Evolutionary conservation across 257 asterid genomes (phyloP), one percentile per base, ranked within the genome.

Genomic region (Linderniella brevidens): DNA sequence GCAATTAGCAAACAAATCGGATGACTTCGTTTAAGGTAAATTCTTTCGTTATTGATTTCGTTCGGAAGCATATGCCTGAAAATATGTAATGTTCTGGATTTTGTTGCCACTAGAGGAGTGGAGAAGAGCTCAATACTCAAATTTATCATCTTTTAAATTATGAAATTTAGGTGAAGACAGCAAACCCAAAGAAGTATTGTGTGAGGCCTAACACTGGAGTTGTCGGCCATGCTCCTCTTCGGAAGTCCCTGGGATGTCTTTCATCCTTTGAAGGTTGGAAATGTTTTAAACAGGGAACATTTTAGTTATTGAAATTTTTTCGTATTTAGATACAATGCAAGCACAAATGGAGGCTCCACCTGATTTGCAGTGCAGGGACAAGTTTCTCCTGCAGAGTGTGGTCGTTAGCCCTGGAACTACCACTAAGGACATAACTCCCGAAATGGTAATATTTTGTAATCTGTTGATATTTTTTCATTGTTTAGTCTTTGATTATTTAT

Each of bases 161-260:
- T 32, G 16, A 15, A 19, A 41, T 3, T 53, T 67, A 78, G 90
- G 90, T 78, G 58, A 78, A 78, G 68, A 78, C 90, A 8, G 74
- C 90, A 5, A 78, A 75, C 52, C 90, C 90, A 0, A 78, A 72
- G 71, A 78, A 78, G 64, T 78, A 78, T 35, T 78, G 81, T 35
- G 84, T 78, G 59, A 65, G 84, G 65, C 90, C 90, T 11, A 78
- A 75, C 60, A 72, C 84, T 13, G 90, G 90, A 57, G 72, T 78
- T 39, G 72, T 75, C 55, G 29, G 59, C 90, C 90, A 14, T 56
- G 53, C 53, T 69, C 84, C 37, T 37, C 66, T 41, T 71, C 81
- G 54, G 81, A 58, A 41, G 69, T 78, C 35, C 54, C 18, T 54
- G 83, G 90, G 75, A 48, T n/a, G 1, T 48, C 1, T 41, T 39